Evolutionary conservation across 2,329 filamentous ascomycete genomes (phyloP), one percentile per base, ranked within the genome.

Genomic region (Venturia pyrina): DNA sequence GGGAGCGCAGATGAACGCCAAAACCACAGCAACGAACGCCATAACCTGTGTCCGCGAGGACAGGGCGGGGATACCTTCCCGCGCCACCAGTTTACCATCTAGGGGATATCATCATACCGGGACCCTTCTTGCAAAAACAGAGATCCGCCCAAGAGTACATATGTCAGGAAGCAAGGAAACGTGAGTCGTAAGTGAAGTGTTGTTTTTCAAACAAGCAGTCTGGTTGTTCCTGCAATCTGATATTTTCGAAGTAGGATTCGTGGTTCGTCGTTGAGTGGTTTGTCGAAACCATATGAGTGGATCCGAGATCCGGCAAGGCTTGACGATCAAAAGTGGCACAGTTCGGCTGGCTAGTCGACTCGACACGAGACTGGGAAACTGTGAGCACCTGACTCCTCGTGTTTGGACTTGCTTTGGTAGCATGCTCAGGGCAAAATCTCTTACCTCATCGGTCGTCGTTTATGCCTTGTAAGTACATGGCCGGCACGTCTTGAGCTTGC

Each of bases 401-500:
- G 41, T 69, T 78, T 70, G 70, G 57, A 74, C 73, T 61, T 32
- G 28, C 28, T 59, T 4, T 37, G 32, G 37, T 11, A 11, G 37
- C 37, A 40, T 40, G 37, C 3, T 40, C 37, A 6, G 37, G 37
- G 11, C 37, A 40, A 40, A 40, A 62, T 79, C 41, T 74, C 0
- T 70, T 77, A 46, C 72, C 69, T 0, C 66, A 78, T 53, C 70
- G 74, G 19, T 19, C 63, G 13, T 34, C 40, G 19, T 1, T 72
- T 74, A 79, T 68, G 77, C 75, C 70, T 81, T 81, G 66, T 73
- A 69, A 3, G 77, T 75, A 74, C 80, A 82, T 32, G 78, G 78
- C 53, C 76, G 73, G 74, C 80, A 82, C 7, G 78, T 78, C 75
- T 81, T 81, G 67, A 81, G 72, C 72, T 81, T 82, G 78, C 80